A percentile compares a stretch with the other conserved stretches of the same genome.
Evolutionary conservation across 352 stramenopile genomes (phyloP).

Genomic region (Pythium inflatum): DNA sequence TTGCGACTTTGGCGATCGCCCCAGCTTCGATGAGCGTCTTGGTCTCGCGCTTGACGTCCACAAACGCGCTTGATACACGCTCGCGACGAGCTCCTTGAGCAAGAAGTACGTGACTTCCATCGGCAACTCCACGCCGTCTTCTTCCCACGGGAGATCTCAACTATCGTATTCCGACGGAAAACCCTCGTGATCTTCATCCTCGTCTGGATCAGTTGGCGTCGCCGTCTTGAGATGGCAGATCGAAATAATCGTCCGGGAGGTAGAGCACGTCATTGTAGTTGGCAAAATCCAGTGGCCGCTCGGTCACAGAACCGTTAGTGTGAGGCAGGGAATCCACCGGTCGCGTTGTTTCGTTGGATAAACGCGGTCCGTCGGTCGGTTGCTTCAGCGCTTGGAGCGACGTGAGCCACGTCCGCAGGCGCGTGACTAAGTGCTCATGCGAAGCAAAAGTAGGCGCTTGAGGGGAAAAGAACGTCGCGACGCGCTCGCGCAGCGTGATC

Average conservation of each 20-base stretch:
- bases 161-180: neutral
- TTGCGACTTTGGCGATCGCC: conserved; percentile 37
- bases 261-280: conserved; percentile 17
- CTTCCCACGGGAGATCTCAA: neutral
- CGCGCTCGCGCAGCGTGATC: conserved; percentile 17
- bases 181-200: neutral
- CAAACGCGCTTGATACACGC: conserved; percentile 29
- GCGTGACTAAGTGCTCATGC: conserved; percentile 2
- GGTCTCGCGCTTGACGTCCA: conserved; percentile 40
- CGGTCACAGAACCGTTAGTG: too few relatives aligned
- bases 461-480: conserved; percentile 6
- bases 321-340: too few relatives aligned
- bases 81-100: conserved; percentile 21
- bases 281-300: neutral
- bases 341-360: too few relatives aligned
- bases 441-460: neutral
- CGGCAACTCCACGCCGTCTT: conserved; percentile 19
- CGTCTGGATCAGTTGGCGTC: neutral
- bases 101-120: conserved; percentile 35
- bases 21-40: conserved; percentile 42
- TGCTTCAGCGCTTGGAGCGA: conserved; percentile 10
- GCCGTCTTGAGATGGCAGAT: too few relatives aligned
- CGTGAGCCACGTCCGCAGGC: conserved; percentile 2
- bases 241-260: conserved; percentile 8
- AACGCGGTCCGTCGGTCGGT: too few relatives aligned